Percentiles rank a stretch among this genome's conserved stretches.
phyloP scores from a whole-genome alignment of 78 protist species.

The Isochrysis galbana region DNA sequence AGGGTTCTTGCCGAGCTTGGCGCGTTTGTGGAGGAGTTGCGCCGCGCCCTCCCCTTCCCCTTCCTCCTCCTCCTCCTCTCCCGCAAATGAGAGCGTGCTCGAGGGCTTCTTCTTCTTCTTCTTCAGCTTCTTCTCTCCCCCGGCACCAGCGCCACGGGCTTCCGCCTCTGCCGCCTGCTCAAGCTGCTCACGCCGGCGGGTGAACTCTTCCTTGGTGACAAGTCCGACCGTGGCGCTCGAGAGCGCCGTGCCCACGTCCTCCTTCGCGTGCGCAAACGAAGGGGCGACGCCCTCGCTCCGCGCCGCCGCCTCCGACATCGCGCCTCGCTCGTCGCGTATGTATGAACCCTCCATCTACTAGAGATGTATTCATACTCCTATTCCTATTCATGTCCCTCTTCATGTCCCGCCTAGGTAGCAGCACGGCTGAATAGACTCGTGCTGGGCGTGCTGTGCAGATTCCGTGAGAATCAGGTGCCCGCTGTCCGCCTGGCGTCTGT shows the following conservation, averaged over 20 bases:
- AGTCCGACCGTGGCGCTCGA: conserved; percentile 53
- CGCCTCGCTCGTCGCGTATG: no score
- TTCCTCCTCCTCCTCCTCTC: conserved; percentile 57
- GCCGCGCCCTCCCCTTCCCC: conserved; percentile 6
- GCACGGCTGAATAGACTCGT: no score
- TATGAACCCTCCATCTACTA: no score
- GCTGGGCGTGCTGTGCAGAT: no score
- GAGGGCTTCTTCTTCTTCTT: conserved; percentile 32
- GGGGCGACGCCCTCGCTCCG: not conserved
- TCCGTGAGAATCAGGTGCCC: no score
- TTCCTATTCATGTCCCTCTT: no score
- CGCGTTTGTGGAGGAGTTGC: not conserved
- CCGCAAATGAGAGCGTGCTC: conserved; percentile 49
- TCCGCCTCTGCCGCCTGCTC: not conserved
- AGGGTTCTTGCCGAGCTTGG: conserved; percentile 51
- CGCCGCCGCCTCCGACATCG: no score
- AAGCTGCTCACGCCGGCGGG: conserved; percentile 25
- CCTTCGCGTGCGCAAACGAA: not conserved
- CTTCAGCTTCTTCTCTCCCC: not conserved
- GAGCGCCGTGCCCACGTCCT: not conserved
- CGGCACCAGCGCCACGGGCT: not conserved
- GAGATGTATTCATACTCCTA: no score
- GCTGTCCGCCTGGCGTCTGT: no score
- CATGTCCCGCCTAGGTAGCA: no score
- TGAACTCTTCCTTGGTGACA: conserved; percentile 40